These are phyloP conservation scores for Yarrowia phangngaensis DNA, from an alignment of 805 yeast species.

Conservation along the genomic window DNA sequence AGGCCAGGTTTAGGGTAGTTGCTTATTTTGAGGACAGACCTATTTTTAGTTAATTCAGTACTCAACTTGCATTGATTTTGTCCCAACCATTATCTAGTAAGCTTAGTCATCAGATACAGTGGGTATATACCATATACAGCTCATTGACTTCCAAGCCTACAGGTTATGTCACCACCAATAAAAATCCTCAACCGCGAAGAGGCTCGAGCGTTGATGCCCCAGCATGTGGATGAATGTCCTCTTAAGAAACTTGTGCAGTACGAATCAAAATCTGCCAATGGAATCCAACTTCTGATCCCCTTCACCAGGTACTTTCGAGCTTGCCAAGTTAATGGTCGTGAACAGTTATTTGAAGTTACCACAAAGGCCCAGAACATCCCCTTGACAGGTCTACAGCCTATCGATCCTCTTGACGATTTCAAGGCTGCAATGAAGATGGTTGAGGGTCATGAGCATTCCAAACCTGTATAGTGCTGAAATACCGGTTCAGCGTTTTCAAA, in stretches of 20 bases:
- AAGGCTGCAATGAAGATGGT: constrained; percentile 9
- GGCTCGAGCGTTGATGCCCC: constrained; percentile 11
- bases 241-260: constrained; percentile 35
- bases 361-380: constrained; percentile 3
- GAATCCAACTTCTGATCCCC: constrained; percentile 30
- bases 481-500: too few species aligned
- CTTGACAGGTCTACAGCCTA: not conserved
- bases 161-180: constrained; percentile 14
- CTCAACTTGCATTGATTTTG: too few species aligned
- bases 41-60: too few species aligned
- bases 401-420: constrained; percentile 6
- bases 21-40: too few species aligned
- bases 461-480: not conserved
- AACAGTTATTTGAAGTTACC: constrained; percentile 17
- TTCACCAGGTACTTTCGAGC: constrained; percentile 34
- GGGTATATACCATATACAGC: not conserved
- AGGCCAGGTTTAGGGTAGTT: too few species aligned
- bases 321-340: constrained; percentile 26
- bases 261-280: constrained; percentile 31
- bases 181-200: constrained; percentile 10
- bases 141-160: not conserved
- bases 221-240: constrained; percentile 31
- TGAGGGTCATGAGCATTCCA: not conserved
- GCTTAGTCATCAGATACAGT: not conserved
- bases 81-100: not conserved